Evolutionary conservation across 805 yeast species (phyloP).

Genomic region (Kurtzmaniella fragi): DNA sequence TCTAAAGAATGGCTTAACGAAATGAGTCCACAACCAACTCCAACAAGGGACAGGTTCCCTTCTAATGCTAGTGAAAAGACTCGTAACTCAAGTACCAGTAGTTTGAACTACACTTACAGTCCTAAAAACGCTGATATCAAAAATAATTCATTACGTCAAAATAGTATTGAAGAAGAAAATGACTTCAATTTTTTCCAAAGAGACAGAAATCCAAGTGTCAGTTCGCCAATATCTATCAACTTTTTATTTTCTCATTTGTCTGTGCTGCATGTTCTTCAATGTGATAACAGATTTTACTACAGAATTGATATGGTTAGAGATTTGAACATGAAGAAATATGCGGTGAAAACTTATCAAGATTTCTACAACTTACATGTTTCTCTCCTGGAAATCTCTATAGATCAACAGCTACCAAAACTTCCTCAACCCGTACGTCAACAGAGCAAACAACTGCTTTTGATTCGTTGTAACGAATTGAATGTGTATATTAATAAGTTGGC

Average conservation of each 20-base stretch:
- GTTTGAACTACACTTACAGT: no score
- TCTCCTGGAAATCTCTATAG: slow-evolving; percentile 7
- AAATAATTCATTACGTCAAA: no score
- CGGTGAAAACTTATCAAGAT: slow-evolving; percentile 32
- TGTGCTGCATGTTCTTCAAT: slow-evolving; percentile 24
- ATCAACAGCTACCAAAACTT: slow-evolving; percentile 19
- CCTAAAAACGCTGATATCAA: neutral
- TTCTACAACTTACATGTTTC: slow-evolving; percentile 28
- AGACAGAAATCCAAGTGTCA: neutral
- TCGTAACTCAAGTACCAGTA: no score
- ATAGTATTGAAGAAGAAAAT: neutral
- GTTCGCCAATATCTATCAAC: neutral
- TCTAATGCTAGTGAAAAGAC: neutral
- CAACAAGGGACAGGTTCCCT: neutral
- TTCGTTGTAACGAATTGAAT: slow-evolving; percentile 20
- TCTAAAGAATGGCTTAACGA: slow-evolving; percentile 27
- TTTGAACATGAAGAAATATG: slow-evolving; percentile 14
- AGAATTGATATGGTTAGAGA: slow-evolving; percentile 20
- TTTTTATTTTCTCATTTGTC: slow-evolving; percentile 4
- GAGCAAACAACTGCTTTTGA: slow-evolving; percentile 11
- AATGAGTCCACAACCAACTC: slow-evolving; percentile 4
- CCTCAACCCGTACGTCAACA: slow-evolving; percentile 22
- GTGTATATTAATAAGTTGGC: slow-evolving; percentile 19
- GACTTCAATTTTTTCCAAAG: slow-evolving; percentile 4
- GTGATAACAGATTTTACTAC: slow-evolving; percentile 26